These are phyloP conservation scores for Chaetomiaceae sp. DNA, from an alignment of 2,329 filamentous ascomycete genomes.

Conservation along the genomic window DNA sequence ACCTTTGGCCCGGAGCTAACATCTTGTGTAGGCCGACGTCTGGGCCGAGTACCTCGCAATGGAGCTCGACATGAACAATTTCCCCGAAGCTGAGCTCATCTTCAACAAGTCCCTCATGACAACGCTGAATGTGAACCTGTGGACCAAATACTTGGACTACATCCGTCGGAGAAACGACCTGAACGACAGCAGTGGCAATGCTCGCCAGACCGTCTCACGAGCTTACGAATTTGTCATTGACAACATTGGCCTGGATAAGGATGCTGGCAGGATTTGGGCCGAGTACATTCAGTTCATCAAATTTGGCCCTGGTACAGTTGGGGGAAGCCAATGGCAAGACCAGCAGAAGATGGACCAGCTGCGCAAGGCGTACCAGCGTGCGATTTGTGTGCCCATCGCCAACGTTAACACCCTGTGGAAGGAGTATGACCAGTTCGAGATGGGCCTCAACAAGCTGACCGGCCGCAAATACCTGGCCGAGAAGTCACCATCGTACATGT, in stretches of 20 bases:
- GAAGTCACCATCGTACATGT: constrained; percentile 91
- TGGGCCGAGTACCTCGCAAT: constrained; percentile 88
- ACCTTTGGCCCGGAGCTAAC: constrained; percentile 31
- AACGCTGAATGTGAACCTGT: constrained; percentile 79
- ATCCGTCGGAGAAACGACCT: constrained; percentile 88
- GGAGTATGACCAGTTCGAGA: constrained; percentile 96
- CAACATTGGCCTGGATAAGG: constrained; percentile 85
- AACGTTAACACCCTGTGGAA: constrained; percentile 87
- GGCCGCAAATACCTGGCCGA: constrained; percentile 94
- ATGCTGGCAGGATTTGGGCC: constrained; percentile 84
- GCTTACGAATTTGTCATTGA: constrained; percentile 91
- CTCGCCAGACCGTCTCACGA: constrained; percentile 73
- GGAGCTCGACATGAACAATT: constrained; percentile 83
- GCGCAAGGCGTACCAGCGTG: constrained; percentile 86
- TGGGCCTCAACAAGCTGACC: constrained; percentile 86
- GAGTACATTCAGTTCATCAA: constrained; percentile 95
- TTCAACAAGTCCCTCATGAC: constrained; percentile 75
- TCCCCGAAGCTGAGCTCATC: constrained; percentile 73
- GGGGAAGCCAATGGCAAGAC: constrained; percentile 88
- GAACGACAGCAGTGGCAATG: constrained; percentile 71
- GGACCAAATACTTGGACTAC: constrained; percentile 92
- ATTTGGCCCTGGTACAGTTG: constrained; percentile 77
- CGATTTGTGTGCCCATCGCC: constrained; percentile 79
- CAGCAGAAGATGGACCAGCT: constrained; percentile 96
- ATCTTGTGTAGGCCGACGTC: constrained; percentile 67